A percentile compares a stretch with the other conserved stretches of the same genome.
phyloP scores from a whole-genome alignment of 2,329 filamentous ascomycete species.

The Xylaria sp. region DNA sequence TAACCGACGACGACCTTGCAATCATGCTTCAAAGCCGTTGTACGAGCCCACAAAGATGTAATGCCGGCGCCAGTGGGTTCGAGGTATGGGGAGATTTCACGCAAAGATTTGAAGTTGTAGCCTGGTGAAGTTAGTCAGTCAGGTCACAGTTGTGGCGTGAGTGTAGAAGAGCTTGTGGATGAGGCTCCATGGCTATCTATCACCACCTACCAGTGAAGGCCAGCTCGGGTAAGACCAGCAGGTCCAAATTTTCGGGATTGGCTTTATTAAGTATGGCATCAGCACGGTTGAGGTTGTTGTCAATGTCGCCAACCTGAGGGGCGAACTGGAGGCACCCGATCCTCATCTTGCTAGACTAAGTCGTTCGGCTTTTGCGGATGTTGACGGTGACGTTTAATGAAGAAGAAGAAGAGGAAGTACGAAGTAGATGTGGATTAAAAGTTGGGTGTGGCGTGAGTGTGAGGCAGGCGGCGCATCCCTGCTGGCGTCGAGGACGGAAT shows the following conservation, averaged over 20 bases:
- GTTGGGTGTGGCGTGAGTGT: too few species aligned
- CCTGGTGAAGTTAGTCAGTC: constrained; percentile 39
- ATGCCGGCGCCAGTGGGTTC: constrained; percentile 62
- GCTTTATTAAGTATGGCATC: constrained; percentile 56
- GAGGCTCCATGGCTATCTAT: neutral
- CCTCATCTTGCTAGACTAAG: constrained; percentile 46
- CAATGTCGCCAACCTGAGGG: constrained; percentile 62
- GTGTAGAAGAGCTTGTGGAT: neutral
- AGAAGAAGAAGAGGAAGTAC: too few species aligned
- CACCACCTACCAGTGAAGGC: constrained; percentile 60
- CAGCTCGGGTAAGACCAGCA: constrained; percentile 70
- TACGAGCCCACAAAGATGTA: constrained; percentile 65
- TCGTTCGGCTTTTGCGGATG: too few species aligned
- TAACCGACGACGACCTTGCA: constrained; percentile 69
- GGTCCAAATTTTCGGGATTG: constrained; percentile 52
- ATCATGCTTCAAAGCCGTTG: constrained; percentile 58
- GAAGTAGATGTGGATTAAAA: too few species aligned
- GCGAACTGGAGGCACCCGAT: constrained; percentile 68
- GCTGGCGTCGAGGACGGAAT: too few species aligned
- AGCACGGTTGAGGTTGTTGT: constrained; percentile 65
- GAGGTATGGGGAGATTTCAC: constrained; percentile 62
- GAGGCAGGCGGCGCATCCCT: too few species aligned
- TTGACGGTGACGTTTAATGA: too few species aligned
- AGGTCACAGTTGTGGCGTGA: too few species aligned
- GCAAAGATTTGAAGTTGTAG: constrained; percentile 70